Evolutionary conservation across 805 yeast genomes (phyloP), one percentile per base, ranked within the genome.

Genomic region (Candida multigemmis): DNA sequence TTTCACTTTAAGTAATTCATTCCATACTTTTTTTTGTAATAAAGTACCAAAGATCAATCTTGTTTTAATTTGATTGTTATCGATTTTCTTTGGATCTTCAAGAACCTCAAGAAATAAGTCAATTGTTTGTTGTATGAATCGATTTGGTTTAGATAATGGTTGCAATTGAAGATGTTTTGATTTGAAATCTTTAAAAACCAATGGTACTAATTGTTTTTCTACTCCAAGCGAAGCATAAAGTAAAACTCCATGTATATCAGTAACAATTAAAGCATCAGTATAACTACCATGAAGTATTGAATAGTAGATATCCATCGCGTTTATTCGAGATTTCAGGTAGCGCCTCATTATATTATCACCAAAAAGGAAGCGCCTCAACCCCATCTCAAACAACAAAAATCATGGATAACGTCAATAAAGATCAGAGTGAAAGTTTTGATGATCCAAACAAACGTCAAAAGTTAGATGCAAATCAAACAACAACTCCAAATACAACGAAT

Each of bases 11-110:
- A 35, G 17, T 21, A 62, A 37, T 22, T 48, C 40, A 12, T 36
- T 33, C 71, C 71, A 65, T 3, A 62, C 60, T 26, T 35, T 40
- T 23, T 40, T 41, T 35, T 64, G 68, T 16, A 56, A 48, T 6
- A 40, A 22, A 2, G 71, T 60, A 4, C 69, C 69, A 33, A 56
- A 53, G 9, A 61, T 36, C 21, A 38, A 41, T 15, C 27, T 21
- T 21, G 37, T 40, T 18, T 30, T 26, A n/a, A 11, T 14, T 11
- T 11, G 14, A 11, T 17, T 25, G 4, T 16, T 21, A 4, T 16
- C 7, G 5, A 7, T 10, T 19, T 13, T 24, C 13, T 15, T 12
- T 5, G 43, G 43, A 21, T 38, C 37, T 11, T 38, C 34, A 3
- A 36, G 21, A 13, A 31, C 23, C 9, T 21, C 21, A 11, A 21